A percentile compares a stretch with the other conserved stretches of the same genome.
Evolutionary conservation across 805 yeast genomes (phyloP).

Genomic region (Zygoascus bituminiphila): DNA sequence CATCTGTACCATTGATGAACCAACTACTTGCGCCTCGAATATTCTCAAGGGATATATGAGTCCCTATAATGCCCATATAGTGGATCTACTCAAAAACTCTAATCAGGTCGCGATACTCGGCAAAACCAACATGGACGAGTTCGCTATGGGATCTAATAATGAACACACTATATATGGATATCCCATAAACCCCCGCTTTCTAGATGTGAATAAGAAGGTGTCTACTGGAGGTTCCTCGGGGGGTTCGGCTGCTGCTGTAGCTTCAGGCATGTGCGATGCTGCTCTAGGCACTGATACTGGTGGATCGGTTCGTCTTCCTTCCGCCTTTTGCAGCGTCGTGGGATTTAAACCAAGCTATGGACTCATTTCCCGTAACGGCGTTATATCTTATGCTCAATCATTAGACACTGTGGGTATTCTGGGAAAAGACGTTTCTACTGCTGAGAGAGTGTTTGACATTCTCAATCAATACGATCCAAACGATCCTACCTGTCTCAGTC

Average conservation of each 20-base stretch:
- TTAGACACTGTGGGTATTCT: conserved; percentile 90
- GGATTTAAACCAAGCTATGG: conserved; percentile 97
- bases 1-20: conserved; percentile 52
- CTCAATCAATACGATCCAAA: conserved; percentile 56
- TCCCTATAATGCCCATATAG: conserved; percentile 79
- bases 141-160: conserved; percentile 79
- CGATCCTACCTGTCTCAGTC: conserved; percentile 61
- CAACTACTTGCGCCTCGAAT: conserved; percentile 75
- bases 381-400: conserved; percentile 86
- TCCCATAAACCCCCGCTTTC: conserved; percentile 36
- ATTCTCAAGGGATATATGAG: conserved; percentile 52
- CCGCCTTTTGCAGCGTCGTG: conserved; percentile 70
- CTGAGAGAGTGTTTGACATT: conserved; percentile 43
- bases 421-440: conserved; percentile 38
- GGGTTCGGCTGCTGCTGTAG: conserved; percentile 91
- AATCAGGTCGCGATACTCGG: conserved; percentile 51
- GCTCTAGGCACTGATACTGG: conserved; percentile 96
- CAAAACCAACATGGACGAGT: conserved; percentile 89
- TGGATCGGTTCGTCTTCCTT: conserved; percentile 90
- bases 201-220: conserved; percentile 26
- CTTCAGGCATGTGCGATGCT: conserved; percentile 59
- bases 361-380: conserved; percentile 84
- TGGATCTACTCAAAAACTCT: conserved; percentile 39
- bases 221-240: conserved; percentile 92
- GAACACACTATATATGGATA: conserved; percentile 28